Conservation (phyloP, 805 yeast genomes). For the Yarrowia sp. region DNA sequence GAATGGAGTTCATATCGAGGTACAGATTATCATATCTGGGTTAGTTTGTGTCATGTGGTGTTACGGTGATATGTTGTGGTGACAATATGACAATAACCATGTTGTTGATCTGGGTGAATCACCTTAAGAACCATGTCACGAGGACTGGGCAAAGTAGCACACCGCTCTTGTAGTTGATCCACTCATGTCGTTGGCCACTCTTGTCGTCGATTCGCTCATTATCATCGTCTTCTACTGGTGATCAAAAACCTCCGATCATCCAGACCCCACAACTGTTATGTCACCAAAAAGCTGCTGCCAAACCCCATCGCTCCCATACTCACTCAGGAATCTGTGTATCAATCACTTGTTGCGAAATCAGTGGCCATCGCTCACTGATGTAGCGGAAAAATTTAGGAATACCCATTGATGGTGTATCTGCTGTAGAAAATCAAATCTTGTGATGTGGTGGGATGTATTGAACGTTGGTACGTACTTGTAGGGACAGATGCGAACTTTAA, state of each 20-base stretch:
- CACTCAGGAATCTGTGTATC: conserved; percentile 78
- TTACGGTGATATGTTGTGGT: too few relatives aligned
- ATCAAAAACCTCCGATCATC: too few relatives aligned
- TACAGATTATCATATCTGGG: conserved; percentile 78
- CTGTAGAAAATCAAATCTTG: conserved; percentile 13
- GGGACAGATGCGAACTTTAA: conserved; percentile 27
- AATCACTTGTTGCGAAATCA: conserved; percentile 80
- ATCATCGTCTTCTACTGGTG: too few relatives aligned
- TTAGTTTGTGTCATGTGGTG: neutral
- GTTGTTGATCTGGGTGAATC: neutral
- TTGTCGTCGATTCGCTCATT: neutral
- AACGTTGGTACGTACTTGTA: too few relatives aligned
- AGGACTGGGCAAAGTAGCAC: too few relatives aligned
- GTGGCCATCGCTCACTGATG: conserved; percentile 98
- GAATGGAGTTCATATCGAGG: conserved; percentile 95
- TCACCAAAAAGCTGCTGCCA: neutral
- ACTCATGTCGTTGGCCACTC: neutral
- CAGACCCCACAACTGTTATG: neutral
- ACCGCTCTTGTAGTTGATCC: too few relatives aligned
- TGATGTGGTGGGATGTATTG: conserved; percentile 15
- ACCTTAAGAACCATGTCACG: too few relatives aligned
- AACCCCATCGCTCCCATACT: conserved; percentile 24
- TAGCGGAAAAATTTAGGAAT: conserved; percentile 96
- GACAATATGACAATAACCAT: too few relatives aligned
- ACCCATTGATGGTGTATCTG: conserved; percentile 48